Base-by-base conservation (phyloP, 73 alveolate species). In the Paramecium bursaria region DNA sequence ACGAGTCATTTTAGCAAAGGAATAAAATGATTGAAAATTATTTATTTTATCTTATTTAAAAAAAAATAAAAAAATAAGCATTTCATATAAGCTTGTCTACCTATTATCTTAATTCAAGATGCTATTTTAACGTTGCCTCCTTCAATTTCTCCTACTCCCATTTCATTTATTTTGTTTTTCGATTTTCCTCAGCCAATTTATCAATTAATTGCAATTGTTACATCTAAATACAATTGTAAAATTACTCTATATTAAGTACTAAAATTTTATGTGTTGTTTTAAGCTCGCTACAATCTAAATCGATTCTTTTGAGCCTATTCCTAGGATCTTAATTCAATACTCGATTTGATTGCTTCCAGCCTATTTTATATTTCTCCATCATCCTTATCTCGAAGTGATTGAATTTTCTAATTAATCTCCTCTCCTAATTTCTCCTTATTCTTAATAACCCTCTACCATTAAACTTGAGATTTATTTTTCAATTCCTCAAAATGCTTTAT, bases 301-400 rank as follows among this genome's bases (percentile, higher is more conserved):
- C 44, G 17, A 42, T 67, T 67, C 33, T 67, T 67, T 39, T 67
- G 60, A 35, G 82, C 7, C 21, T 67, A 19, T 42, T 67, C 82
- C 44, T 42, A 39, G 1, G 44, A 21, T 67, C 33, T 67, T 19
- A 31, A 5, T 21, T 67, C 82, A 4, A 67, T 42, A 35, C 60
- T 33, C 21, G 53, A 67, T 39, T 67, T 9, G 1, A 67, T 67
- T 15, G 60, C 19, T 17, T 33, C 9, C 10, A 67, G 44, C 44
- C 82, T n/a, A 67, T 47, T 47, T 39, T 53, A 35, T 11, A 67
- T n/a, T 39, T 67, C 82, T 67, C 44, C 82, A 35, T 67, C 33
- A 17, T 67, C 82, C 13, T 27, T 67, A 14, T 67, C 21, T 17
- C 44, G 33, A 11, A 67, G 33, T 3, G 30, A 4, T 4, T 67